Evolutionary conservation across 1,139 yeast species (phyloP).

Genomic region (Saccharomyces hybrid): DNA sequence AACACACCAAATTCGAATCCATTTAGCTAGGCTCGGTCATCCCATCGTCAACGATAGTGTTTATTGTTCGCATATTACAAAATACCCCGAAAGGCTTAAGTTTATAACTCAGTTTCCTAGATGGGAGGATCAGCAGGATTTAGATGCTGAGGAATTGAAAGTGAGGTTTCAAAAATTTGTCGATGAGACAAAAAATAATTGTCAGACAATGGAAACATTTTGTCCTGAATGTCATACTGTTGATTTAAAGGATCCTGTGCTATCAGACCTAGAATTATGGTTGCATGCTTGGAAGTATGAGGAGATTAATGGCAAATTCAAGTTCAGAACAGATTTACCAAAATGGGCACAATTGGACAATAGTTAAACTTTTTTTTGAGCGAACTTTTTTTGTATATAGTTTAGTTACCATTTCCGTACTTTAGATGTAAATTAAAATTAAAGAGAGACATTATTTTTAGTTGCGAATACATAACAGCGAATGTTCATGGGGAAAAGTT

Average conservation of each 20-base stretch:
- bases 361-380: not conserved
- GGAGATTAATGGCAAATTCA: conserved; percentile 40
- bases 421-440: not conserved
- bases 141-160: conserved; percentile 43
- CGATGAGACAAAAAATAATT: conserved; percentile 20
- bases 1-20: conserved; percentile 75
- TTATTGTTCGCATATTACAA: conserved; percentile 36
- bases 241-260: conserved; percentile 37
- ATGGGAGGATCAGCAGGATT: conserved; percentile 52
- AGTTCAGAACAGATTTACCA: conserved; percentile 66
- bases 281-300: conserved; percentile 52
- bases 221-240: conserved; percentile 45
- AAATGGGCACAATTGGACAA: conserved; percentile 49
- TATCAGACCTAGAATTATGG: conserved; percentile 40
- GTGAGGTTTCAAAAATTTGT: conserved; percentile 19
- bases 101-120: conserved; percentile 45
- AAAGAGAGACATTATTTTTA: not conserved
- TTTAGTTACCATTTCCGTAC: not conserved
- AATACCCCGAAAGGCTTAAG: conserved; percentile 21
- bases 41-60: conserved; percentile 67
- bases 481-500: not conserved
- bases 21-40: conserved; percentile 53
- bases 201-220: conserved; percentile 29
- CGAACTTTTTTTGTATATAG: not conserved
- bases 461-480: not conserved